Conservation (phyloP, 495 filamentous ascomycete genomes). For the Aspergillus panamensis region DNA sequence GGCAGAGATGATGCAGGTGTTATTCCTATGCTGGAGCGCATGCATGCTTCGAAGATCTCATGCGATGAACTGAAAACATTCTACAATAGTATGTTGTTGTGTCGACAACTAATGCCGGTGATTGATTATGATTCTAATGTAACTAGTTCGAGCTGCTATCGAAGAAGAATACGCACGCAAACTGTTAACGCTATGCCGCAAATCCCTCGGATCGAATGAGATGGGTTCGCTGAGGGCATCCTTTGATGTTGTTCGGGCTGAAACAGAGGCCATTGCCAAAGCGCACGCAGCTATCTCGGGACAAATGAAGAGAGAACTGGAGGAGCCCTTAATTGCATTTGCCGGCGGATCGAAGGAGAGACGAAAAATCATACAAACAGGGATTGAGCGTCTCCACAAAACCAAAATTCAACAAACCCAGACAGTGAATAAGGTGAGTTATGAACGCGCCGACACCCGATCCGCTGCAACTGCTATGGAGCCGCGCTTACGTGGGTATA, state of each 20-base stretch:
- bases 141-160: conserved; percentile 77
- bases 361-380: conserved; percentile 89
- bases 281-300: conserved; percentile 82
- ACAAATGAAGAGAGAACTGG: conserved; percentile 97
- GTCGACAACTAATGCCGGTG: neutral
- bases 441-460: no score
- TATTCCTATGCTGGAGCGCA: conserved; percentile 85
- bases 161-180: conserved; percentile 99
- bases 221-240: conserved; percentile 77
- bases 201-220: conserved; percentile 87
- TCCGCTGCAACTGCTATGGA: neutral
- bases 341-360: conserved; percentile 91
- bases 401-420: conserved; percentile 88
- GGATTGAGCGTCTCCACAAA: conserved; percentile 91
- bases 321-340: conserved; percentile 90
- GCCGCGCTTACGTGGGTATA: conserved; percentile 38
- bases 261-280: conserved; percentile 94
- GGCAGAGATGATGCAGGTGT: conserved; percentile 98
- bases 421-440: conserved; percentile 77
- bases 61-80: conserved; percentile 92
- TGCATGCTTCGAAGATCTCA: conserved; percentile 92
- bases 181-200: conserved; percentile 77
- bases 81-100: conserved; percentile 64
- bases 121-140: conserved; percentile 3
- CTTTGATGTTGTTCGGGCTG: conserved; percentile 79